phyloP scores from a whole-genome alignment of 768 basidiomycete genomes.

The Rhodotorula sphaerocarpa region DNA sequence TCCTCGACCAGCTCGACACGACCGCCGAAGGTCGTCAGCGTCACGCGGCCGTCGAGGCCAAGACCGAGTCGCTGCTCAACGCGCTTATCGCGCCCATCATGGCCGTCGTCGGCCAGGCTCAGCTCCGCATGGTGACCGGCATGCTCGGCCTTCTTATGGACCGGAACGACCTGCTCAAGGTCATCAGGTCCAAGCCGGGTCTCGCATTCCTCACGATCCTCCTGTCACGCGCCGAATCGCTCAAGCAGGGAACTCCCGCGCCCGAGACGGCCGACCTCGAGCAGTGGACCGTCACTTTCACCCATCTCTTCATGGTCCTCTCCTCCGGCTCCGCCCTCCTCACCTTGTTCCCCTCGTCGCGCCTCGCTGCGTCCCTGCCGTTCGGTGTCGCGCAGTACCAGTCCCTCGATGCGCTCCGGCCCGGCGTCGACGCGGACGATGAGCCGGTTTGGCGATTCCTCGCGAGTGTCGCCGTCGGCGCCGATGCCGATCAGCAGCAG shows the following conservation, averaged over 20 bases:
- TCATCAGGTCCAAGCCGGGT: slow-evolving; percentile 83
- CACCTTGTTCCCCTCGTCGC: slow-evolving; percentile 80
- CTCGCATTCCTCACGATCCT: slow-evolving; percentile 82
- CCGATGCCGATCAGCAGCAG: slow-evolving; percentile 78
- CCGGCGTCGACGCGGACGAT: slow-evolving; percentile 56
- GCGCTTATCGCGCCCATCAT: slow-evolving; percentile 80
- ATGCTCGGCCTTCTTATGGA: slow-evolving; percentile 74
- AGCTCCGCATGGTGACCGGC: slow-evolving; percentile 73
- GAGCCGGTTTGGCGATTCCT: slow-evolving; percentile 94
- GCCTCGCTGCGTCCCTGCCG: slow-evolving; percentile 49
- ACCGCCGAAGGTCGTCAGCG: slow-evolving; percentile 49
- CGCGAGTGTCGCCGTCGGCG: slow-evolving; percentile 70
- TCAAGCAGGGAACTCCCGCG: slow-evolving; percentile 66
- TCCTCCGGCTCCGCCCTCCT: slow-evolving; percentile 57
- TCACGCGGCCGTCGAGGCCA: slow-evolving; percentile 56
- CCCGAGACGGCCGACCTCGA: slow-evolving; percentile 42
- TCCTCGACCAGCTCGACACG: slow-evolving; percentile 66
- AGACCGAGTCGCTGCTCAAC: slow-evolving; percentile 79
- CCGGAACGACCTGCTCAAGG: slow-evolving; percentile 61
- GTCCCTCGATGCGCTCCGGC: slow-evolving; percentile 46
- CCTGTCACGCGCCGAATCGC: slow-evolving; percentile 82
- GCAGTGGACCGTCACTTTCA: slow-evolving; percentile 68
- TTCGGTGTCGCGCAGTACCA: slow-evolving; percentile 44
- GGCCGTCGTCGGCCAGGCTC: slow-evolving; percentile 67
- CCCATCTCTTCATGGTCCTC: slow-evolving; percentile 51